Conservation (phyloP, 805 yeast species). For the Lipomyces oligophaga region DNA sequence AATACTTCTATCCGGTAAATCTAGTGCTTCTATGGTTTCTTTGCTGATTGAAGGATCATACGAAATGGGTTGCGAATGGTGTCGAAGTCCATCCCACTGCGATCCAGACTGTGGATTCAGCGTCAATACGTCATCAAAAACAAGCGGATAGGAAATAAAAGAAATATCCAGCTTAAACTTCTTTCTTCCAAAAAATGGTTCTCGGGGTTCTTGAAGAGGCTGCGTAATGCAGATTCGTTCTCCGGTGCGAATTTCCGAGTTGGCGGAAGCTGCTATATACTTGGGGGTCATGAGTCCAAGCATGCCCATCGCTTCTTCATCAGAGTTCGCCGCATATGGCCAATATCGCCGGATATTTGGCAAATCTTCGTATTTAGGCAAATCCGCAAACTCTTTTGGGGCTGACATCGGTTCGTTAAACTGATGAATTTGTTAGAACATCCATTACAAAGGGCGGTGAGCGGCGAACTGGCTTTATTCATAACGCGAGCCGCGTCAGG, state of each 20-base stretch:
- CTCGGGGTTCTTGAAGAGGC: conserved; percentile 23
- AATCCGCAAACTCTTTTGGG: conserved; percentile 11
- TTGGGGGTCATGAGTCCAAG: conserved; percentile 28
- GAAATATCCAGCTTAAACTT: conserved; percentile 1
- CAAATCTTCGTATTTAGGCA: conserved; percentile 30
- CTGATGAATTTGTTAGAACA: too few relatives aligned
- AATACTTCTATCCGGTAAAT: neutral
- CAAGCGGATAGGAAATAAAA: conserved; percentile 6
- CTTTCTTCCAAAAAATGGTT: conserved; percentile 27
- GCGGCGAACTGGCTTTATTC: too few relatives aligned
- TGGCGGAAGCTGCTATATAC: conserved; percentile 27
- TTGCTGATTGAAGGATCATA: conserved; percentile 9
- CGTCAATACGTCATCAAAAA: conserved; percentile 33
- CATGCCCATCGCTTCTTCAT: conserved; percentile 32
- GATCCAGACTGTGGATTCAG: conserved; percentile 36
- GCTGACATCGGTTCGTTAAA: too few relatives aligned
- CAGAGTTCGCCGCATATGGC: conserved; percentile 33
- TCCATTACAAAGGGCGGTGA: too few relatives aligned
- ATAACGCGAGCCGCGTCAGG: too few relatives aligned
- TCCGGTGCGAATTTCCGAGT: conserved; percentile 29
- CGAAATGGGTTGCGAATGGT: conserved; percentile 30
- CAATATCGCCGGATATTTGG: conserved; percentile 31
- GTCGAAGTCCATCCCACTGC: conserved; percentile 37
- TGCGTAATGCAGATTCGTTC: conserved; percentile 27
- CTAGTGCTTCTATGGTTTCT: neutral